A percentile compares a stretch with the other conserved stretches of the same genome.
phyloP scores from a whole-genome alignment of 257 asterid genomes.

The Ophiorrhiza pumila region DNA sequence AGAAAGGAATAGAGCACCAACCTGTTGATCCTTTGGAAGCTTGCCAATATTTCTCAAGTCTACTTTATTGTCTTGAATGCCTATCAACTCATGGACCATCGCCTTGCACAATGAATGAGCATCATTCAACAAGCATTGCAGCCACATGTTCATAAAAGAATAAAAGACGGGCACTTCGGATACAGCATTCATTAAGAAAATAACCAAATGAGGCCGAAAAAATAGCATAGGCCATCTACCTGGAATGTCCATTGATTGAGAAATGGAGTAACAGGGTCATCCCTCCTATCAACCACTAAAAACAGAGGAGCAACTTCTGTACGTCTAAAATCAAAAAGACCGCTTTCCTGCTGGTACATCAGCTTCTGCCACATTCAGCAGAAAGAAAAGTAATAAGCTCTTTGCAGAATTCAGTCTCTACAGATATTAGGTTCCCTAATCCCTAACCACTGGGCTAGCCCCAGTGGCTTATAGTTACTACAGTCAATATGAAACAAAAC shows the following conservation, averaged over 20 bases:
- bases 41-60: conserved; percentile 70
- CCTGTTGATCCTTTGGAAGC: conserved; percentile 82
- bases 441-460: no score
- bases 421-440: conserved; percentile 1
- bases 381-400: conserved; percentile 20
- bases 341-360: conserved; percentile 97
- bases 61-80: conserved; percentile 92
- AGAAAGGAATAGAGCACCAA: conserved; percentile 27
- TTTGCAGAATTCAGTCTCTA: conserved; percentile 5
- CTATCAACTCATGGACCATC: conserved; percentile 93
- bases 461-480: neutral
- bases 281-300: conserved; percentile 87
- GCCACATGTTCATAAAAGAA: neutral
- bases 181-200: conserved; percentile 3
- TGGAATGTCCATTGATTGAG: conserved; percentile 99
- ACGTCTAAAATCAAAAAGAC: conserved; percentile 91
- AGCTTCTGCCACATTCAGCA: conserved; percentile 58
- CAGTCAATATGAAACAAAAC: neutral
- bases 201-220: neutral
- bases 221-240: conserved; percentile 39
- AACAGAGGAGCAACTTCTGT: conserved; percentile 88
- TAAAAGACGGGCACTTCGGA: conserved; percentile 4
- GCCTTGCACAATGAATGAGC: conserved; percentile 44
- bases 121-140: neutral
- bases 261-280: conserved; percentile 92